These are phyloP conservation scores for Huntiella moniliformis DNA, from an alignment of 2,329 filamentous ascomycete genomes.

Conservation along the genomic window DNA sequence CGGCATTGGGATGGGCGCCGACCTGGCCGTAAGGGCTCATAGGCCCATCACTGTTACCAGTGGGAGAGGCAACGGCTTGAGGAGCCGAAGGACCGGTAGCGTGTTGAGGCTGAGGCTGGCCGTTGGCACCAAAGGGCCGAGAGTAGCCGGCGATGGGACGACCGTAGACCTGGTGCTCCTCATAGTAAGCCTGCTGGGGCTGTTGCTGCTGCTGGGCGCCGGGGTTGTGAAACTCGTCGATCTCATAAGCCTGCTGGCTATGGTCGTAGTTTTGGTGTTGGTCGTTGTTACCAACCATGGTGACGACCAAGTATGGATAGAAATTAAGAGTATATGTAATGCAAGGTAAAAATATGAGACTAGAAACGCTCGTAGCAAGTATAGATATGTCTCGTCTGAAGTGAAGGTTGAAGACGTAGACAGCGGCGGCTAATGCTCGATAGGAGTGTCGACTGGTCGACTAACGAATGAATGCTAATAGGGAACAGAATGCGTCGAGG, in stretches of 20 bases:
- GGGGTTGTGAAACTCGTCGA: slow-evolving; percentile 11
- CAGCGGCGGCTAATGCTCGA: too few species aligned
- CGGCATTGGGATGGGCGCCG: slow-evolving; percentile 4
- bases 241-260: slow-evolving; percentile 15
- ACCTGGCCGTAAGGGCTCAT: slow-evolving; percentile 10
- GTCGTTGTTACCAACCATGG: slow-evolving; percentile 21
- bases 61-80: slow-evolving; percentile 12
- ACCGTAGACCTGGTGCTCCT: slow-evolving; percentile 15
- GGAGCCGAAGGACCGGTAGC: slow-evolving; percentile 12
- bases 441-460: too few species aligned
- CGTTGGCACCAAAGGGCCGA: slow-evolving; percentile 11
- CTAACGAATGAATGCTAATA: too few species aligned
- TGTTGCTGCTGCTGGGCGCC: slow-evolving; percentile 12
- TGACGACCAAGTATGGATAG: slow-evolving; percentile 12
- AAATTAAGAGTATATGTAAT: neutral
- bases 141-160: slow-evolving; percentile 16
- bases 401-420: neutral
- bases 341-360: neutral
- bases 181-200: slow-evolving; percentile 14
- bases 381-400: neutral
- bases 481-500: too few species aligned
- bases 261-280: slow-evolving; percentile 17
- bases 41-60: slow-evolving; percentile 6
- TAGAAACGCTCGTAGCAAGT: neutral
- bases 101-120: slow-evolving; percentile 11